Evolutionary conservation across 441 rosid genomes (phyloP).

Genomic region (Adansonia grandidieri): DNA sequence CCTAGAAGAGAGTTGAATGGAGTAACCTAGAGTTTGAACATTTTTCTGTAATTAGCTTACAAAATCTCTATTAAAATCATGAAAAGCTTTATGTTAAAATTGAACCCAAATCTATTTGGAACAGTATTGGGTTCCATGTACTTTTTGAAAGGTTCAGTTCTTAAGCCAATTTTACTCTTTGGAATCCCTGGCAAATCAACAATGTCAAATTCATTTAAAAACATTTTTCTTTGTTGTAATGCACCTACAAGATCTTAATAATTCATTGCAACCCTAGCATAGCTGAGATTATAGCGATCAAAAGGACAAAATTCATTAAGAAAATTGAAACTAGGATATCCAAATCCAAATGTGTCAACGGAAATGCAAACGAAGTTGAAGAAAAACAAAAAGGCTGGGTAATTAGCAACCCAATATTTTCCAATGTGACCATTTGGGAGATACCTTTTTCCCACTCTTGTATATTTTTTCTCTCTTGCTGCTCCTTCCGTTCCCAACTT

Average conservation of each 20-base stretch:
- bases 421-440: constrained; percentile 51
- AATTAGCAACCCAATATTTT: constrained; percentile 54
- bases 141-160: neutral
- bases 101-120: too few relatives aligned
- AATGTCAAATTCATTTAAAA: neutral
- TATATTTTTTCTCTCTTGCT: constrained; percentile 29
- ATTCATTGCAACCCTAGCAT: neutral
- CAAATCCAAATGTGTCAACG: neutral
- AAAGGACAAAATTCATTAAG: neutral
- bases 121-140: neutral
- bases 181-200: neutral
- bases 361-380: neutral
- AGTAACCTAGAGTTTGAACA: neutral
- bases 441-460: constrained; percentile 41
- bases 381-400: neutral
- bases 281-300: neutral
- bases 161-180: neutral
- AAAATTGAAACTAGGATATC: neutral
- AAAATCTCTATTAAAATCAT: too few relatives aligned
- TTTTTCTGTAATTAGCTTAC: neutral
- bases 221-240: neutral
- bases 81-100: too few relatives aligned
- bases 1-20: neutral
- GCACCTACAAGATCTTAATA: constrained; percentile 7
- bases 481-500: constrained; percentile 31